These are phyloP conservation scores for Quercus tomentella DNA, from an alignment of 331 rosid genomes.

Conservation along the genomic window DNA sequence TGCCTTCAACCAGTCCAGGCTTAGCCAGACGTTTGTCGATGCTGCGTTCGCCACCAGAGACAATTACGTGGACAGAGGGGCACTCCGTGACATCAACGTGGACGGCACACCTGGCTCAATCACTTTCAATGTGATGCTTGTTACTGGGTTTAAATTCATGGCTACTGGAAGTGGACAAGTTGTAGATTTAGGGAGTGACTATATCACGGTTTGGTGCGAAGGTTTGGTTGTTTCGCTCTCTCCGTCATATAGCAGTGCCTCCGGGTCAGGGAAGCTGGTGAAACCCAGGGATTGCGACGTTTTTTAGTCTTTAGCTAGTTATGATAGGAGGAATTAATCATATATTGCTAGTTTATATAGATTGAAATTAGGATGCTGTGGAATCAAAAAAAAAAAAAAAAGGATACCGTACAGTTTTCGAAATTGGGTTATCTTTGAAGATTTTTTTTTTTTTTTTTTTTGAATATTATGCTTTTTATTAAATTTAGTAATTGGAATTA, in stretches of 20 bases:
- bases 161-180: constrained; percentile 32
- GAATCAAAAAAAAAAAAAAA: too few species aligned
- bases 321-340: too few species aligned
- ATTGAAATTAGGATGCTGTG: too few species aligned
- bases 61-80: constrained; percentile 12
- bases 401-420: too few species aligned
- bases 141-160: constrained; percentile 46
- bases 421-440: too few species aligned
- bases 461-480: too few species aligned
- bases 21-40: constrained; percentile 24
- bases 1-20: constrained; percentile 55
- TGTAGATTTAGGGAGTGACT: too few species aligned
- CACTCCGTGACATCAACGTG: constrained; percentile 18
- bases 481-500: too few species aligned
- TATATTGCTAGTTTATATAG: too few species aligned
- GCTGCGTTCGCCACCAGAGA: constrained; percentile 37
- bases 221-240: constrained; percentile 34
- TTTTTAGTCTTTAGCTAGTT: not conserved
- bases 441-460: too few species aligned
- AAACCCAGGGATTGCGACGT: constrained; percentile 60
- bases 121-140: constrained; percentile 43
- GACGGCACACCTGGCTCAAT: constrained; percentile 36
- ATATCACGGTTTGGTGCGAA: constrained; percentile 39
- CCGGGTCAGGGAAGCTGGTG: constrained; percentile 40
- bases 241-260: constrained; percentile 8